phyloP scores from a whole-genome alignment of 140 eudicot species.

The Cichorium intybus region DNA sequence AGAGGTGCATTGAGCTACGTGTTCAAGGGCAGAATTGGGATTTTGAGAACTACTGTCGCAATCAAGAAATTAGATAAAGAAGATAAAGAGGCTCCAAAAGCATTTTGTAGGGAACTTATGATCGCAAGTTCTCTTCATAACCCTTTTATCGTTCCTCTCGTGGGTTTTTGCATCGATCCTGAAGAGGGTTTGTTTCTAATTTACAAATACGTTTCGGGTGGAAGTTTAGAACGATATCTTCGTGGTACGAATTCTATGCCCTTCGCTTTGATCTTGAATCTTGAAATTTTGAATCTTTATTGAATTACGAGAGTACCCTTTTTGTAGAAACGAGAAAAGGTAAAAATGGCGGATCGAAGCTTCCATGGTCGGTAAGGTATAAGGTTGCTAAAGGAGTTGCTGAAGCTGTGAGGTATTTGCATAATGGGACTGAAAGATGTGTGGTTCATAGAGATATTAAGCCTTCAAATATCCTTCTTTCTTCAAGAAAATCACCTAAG shows the following conservation, averaged over 20 bases:
- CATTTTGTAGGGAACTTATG: constrained; percentile 96
- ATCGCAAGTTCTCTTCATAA: constrained; percentile 86
- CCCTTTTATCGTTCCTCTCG: constrained; percentile 72
- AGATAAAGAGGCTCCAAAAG: constrained; percentile 87
- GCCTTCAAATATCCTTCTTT: constrained; percentile 95
- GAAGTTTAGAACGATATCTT: constrained; percentile 83
- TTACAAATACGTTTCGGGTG: constrained; percentile 92
- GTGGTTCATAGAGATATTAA: constrained; percentile 97
- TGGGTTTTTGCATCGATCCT: constrained; percentile 88
- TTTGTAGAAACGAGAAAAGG: constrained; percentile 75
- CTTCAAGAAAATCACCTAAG: constrained; percentile 86
- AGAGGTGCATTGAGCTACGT: constrained; percentile 99
- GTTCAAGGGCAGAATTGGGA: constrained; percentile 90
- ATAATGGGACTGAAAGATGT: constrained; percentile 86
- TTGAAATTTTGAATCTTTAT: constrained; percentile 7
- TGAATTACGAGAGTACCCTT: constrained; percentile 3
- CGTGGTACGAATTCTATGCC: constrained; percentile 56
- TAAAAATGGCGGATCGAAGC: constrained; percentile 66
- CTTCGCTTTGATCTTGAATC: constrained; percentile 4
- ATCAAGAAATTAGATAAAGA: constrained; percentile 89
- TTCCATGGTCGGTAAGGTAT: constrained; percentile 82
- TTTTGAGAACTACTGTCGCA: constrained; percentile 73
- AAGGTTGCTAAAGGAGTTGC: constrained; percentile 86
- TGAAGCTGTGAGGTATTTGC: constrained; percentile 82
- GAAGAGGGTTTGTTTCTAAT: constrained; percentile 89